Evolutionary conservation across 345 rosid species (phyloP).

Genomic region (Sisymbrium irio): DNA sequence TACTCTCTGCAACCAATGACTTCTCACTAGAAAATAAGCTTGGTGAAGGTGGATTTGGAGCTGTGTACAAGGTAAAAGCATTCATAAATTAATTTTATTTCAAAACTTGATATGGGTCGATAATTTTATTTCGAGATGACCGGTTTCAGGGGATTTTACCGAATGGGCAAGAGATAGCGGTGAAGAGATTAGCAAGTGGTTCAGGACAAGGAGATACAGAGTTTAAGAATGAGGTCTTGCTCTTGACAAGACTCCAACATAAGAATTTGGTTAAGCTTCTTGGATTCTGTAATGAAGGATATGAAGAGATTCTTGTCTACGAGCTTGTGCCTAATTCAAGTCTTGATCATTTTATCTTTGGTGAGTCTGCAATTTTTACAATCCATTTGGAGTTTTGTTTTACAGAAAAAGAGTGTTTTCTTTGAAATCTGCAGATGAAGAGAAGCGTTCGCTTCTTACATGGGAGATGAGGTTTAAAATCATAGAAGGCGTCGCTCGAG

Average conservation of each 20-base stretch:
- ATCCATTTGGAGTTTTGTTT: too few species aligned
- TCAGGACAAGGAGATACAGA: slow-evolving; percentile 50
- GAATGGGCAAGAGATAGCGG: slow-evolving; percentile 40
- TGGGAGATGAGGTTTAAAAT: too few species aligned
- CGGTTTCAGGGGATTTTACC: slow-evolving; percentile 42
- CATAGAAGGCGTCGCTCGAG: too few species aligned
- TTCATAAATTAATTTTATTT: background rate
- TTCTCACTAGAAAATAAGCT: slow-evolving; percentile 30
- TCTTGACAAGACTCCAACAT: slow-evolving; percentile 57
- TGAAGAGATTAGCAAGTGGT: slow-evolving; percentile 36
- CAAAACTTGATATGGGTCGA: background rate
- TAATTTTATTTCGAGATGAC: background rate
- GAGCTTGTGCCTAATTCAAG: slow-evolving; percentile 48
- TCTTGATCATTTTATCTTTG: slow-evolving; percentile 43
- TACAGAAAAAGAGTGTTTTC: too few species aligned
- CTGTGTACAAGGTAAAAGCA: too few species aligned
- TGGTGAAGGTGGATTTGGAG: slow-evolving; percentile 46
- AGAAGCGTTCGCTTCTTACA: background rate
- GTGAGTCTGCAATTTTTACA: slow-evolving; percentile 21
- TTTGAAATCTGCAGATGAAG: slow-evolving; percentile 2
- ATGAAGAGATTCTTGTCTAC: slow-evolving; percentile 44
- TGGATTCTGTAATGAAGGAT: slow-evolving; percentile 42
- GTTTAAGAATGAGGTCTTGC: too few species aligned
- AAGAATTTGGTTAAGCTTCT: slow-evolving; percentile 47
- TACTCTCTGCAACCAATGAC: too few species aligned